Evolutionary conservation across 2,329 filamentous ascomycete genomes (phyloP).

Genomic region (Diplocarpon mali): DNA sequence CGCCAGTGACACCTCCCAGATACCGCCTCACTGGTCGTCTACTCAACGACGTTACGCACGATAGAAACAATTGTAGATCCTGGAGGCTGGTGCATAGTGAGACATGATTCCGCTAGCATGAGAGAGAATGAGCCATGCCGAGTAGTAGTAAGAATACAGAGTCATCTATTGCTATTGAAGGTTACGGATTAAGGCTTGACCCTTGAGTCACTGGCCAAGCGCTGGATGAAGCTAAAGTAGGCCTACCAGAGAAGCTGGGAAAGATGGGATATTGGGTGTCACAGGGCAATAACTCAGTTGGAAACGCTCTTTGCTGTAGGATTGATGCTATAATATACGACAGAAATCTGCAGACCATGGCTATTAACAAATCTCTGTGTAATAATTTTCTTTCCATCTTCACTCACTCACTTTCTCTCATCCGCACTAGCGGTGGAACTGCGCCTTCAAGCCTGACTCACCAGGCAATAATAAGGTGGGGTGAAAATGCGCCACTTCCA

Average conservation of each 20-base stretch:
- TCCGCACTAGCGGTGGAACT: too few species aligned
- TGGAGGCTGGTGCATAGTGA: too few species aligned
- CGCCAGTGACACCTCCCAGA: too few species aligned
- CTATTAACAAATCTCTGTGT: not conserved
- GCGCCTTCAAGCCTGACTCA: slow-evolving; percentile 1
- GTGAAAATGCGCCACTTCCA: not conserved
- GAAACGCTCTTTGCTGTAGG: too few species aligned
- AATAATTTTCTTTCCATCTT: not conserved
- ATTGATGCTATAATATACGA: too few species aligned
- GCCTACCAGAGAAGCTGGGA: too few species aligned
- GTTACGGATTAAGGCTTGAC: too few species aligned
- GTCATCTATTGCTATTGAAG: not conserved
- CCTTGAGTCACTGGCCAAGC: too few species aligned
- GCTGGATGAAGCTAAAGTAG: too few species aligned
- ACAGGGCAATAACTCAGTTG: not conserved
- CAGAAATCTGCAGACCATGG: not conserved
- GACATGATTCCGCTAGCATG: not conserved
- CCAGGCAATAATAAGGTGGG: slow-evolving; percentile 1
- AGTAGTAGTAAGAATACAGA: not conserved
- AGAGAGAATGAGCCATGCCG: slow-evolving; percentile 4
- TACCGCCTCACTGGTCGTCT: too few species aligned
- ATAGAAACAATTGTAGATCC: too few species aligned
- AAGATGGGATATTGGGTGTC: not conserved
- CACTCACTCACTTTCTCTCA: not conserved
- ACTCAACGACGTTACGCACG: too few species aligned